Base-by-base conservation (phyloP, 306 rosid genomes). In the Astragalus glycyphyllos region DNA sequence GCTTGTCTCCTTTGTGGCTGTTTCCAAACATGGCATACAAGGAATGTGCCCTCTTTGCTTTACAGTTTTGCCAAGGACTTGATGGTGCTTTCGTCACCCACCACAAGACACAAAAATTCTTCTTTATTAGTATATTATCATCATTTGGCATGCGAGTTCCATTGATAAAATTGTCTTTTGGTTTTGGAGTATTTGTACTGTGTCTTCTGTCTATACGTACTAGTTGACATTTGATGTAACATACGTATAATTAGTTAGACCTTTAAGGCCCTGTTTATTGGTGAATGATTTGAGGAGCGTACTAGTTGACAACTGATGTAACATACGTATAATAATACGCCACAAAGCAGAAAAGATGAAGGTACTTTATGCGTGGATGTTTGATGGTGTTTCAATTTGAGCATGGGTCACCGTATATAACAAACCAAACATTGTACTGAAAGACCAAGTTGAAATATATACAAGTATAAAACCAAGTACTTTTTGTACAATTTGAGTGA, bases 11-110 rank as follows among this genome's bases (percentile, higher is more conserved):
- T 73, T 67, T 68, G 16, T 54, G 75, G 73, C 35, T 53, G 54
- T 77, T 58, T 31, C 53, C 35, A 51, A 69, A 69, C 70, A 78
- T 65, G 48, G 65, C 57, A 64, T 71, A 54, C 77, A 67, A 70
- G 49, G 55, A 54, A 65, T 83, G 86, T 60, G 55, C 73, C 82
- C 80, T 81, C 72, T 34, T 67, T 44, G 58, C 63, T 44, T 58
- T 73, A 76, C 83, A 84, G 20, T 15, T 41, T 7, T 41, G 46
- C 8, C 46, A 8, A 41, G 46, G 46, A 41, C 47, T 42, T 42
- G 47, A 42, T 42, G 13, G 47, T 42, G 47, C 12, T 42, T 11
- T 42, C n/a, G 47, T 3, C 47, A 42, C 47, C 47, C 47, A 42
- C 47, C 47, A 2, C n/a, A 35, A 35, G 40, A 35, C 40, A 42